Evolutionary conservation across 2,329 filamentous ascomycete species (phyloP).

Genomic region (Nothopassalora personata): DNA sequence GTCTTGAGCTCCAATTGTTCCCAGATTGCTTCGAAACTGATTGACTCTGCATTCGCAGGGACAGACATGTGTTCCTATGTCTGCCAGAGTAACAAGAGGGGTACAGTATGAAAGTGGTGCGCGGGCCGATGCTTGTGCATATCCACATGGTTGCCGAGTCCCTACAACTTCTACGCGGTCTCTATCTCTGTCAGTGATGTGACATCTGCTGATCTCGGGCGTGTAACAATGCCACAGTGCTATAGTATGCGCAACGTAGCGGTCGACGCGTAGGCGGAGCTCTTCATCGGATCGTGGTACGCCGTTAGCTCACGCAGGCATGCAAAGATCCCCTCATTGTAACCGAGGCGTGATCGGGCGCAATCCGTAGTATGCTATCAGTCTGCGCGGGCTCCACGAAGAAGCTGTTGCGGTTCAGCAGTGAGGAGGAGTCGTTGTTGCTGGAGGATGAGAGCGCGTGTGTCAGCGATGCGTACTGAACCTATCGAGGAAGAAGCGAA

Average conservation of each 20-base stretch:
- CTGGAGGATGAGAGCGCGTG: not conserved
- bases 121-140: too few species aligned
- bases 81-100: not conserved
- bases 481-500: too few species aligned
- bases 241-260: too few species aligned
- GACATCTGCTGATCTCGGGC: not conserved
- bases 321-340: not conserved
- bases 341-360: not conserved
- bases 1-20: not conserved
- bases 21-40: not conserved
- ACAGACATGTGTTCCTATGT: not conserved
- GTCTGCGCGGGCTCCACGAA: not conserved
- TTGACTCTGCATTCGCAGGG: not conserved
- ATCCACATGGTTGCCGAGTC: not conserved
- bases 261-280: not conserved
- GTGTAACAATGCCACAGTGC: not conserved
- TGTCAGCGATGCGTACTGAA: too few species aligned
- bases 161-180: not conserved
- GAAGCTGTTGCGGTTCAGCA: not conserved
- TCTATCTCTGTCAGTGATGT: not conserved
- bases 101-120: not conserved
- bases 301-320: not conserved
- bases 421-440: not conserved
- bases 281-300: not conserved
- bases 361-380: not conserved